These are phyloP conservation scores for Saccharomyces pastorianus DNA, from an alignment of 1,139 yeast genomes.

Conservation along the genomic window DNA sequence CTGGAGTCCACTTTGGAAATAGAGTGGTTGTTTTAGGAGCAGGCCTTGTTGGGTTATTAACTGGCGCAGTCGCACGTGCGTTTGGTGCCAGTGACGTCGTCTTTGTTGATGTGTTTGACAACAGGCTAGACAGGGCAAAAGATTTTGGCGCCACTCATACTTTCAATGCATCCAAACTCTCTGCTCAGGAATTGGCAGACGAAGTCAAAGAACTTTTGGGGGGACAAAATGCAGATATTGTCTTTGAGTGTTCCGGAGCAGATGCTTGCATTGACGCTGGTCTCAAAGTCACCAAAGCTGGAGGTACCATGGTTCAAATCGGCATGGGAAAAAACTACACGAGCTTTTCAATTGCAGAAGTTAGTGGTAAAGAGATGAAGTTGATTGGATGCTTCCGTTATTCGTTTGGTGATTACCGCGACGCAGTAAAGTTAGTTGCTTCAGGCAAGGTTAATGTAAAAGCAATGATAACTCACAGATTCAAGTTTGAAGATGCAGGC, in stretches of 20 bases:
- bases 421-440: neutral
- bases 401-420: neutral
- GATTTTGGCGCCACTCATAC: neutral
- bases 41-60: neutral
- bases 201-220: neutral
- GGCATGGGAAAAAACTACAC: neutral
- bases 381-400: neutral
- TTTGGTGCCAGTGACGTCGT: neutral
- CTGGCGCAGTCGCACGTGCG: neutral
- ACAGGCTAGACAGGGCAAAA: neutral
- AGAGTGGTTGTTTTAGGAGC: neutral
- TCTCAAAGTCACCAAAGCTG: neutral
- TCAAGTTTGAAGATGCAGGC: neutral
- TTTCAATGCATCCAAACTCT: neutral
- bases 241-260: neutral
- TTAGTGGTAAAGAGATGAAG: neutral
- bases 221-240: neutral
- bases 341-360: neutral
- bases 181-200: neutral
- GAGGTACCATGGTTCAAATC: neutral
- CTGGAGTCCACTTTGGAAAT: neutral
- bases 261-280: neutral
- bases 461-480: neutral
- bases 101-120: neutral
- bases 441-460: neutral